Evolutionary conservation across 345 rosid species (phyloP).

Genomic region (Eucalyptus fibrosa): DNA sequence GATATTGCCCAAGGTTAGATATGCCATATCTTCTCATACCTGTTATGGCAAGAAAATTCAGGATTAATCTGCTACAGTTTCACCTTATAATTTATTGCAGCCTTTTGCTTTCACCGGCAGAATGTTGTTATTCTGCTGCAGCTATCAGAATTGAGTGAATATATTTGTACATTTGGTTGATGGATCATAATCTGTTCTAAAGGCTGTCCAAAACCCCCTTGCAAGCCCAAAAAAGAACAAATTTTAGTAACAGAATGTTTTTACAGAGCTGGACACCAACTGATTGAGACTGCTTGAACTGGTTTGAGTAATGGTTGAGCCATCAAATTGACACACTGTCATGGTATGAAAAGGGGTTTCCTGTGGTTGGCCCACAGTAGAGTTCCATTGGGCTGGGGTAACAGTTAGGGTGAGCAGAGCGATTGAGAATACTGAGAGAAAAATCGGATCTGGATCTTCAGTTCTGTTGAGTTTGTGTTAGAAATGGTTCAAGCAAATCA

Average conservation of each 20-base stretch:
- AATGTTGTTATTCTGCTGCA: background rate
- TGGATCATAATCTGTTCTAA: background rate
- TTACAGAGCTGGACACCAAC: background rate
- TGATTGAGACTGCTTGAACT: background rate
- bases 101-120: background rate
- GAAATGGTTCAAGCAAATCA: background rate
- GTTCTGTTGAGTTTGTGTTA: background rate
- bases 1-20: conserved; percentile 59
- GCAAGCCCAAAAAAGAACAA: background rate
- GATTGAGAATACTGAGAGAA: background rate
- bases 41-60: background rate
- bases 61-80: background rate
- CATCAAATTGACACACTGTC: background rate
- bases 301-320: background rate
- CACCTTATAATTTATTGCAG: background rate
- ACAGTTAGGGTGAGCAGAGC: background rate
- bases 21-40: background rate
- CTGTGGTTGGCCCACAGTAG: background rate
- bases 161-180: background rate
- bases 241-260: background rate
- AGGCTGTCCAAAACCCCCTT: background rate
- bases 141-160: background rate
- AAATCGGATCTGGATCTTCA: background rate
- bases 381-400: background rate
- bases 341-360: background rate